These are phyloP conservation scores for Nectriaceae sp. DNA, from an alignment of 2,329 filamentous ascomycete genomes.

Conservation along the genomic window DNA sequence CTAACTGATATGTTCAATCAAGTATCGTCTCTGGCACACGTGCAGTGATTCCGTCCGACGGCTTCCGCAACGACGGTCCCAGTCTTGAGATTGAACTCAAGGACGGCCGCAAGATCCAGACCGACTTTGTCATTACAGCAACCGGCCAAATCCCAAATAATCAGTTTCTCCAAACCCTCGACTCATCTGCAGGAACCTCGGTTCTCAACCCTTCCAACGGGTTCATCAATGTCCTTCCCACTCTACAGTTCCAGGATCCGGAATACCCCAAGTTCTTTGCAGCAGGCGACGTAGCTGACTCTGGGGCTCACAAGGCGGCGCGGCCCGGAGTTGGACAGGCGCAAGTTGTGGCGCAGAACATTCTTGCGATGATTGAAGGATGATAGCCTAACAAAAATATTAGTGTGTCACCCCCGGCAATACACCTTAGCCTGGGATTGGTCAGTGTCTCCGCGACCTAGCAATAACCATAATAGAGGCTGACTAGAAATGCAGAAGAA, in stretches of 20 bases:
- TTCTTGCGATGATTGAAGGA: constrained; percentile 21
- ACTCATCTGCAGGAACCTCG: constrained; percentile 4
- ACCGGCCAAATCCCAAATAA: constrained; percentile 29
- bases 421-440: constrained; percentile 24
- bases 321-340: constrained; percentile 23
- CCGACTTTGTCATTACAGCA: constrained; percentile 25
- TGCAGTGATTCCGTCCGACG: constrained; percentile 18
- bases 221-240: constrained; percentile 23
- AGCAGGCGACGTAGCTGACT: constrained; percentile 28
- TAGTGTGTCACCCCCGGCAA: constrained; percentile 20
- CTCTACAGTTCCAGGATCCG: constrained; percentile 23
- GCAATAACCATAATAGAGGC: rapidly evolving
- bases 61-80: constrained; percentile 22
- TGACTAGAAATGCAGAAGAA: constrained; percentile 16
- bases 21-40: constrained; percentile 25
- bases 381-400: constrained; percentile 12
- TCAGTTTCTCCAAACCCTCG: constrained; percentile 20
- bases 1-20: too few species aligned
- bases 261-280: constrained; percentile 25
- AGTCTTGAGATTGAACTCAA: constrained; percentile 21
- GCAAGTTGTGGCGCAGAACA: constrained; percentile 22
- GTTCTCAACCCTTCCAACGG: constrained; percentile 23
- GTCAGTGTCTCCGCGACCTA: constrained; percentile 9
- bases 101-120: constrained; percentile 20
- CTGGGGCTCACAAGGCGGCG: constrained; percentile 27